Base-by-base conservation (phyloP, 331 rosid genomes). In the Prunus yedoensis region DNA sequence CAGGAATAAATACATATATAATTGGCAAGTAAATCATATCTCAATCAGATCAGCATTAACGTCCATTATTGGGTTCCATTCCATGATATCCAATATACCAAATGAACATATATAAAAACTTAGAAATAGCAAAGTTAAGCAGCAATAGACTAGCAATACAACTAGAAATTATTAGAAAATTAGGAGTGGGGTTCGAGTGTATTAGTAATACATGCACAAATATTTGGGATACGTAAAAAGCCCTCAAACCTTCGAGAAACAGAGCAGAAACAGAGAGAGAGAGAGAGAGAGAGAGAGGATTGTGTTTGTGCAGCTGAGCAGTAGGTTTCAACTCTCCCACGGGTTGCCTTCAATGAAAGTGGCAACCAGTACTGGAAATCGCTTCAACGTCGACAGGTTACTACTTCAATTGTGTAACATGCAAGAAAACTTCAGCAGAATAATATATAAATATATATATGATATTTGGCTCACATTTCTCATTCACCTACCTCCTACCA, bases 401-500 rank as follows among this genome's bases (percentile, higher is more conserved):
- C 52, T 45, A 49, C 71, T 66, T 57, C 49, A 18, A 52, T 90
- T 86, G 88, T 82, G 88, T 90, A 86, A 79, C 80, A 84, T 83
- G 84, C 85, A 88, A 88, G 92, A 73, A 86, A 90, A 14, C 81
- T 69, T 62, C 3, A 52, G 10, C 5, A 17, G 61, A 23, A 63
- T 50, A 70, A 77, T 56, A 45, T 14, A 47, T 5, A 35, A 5
- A 35, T 35, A 35, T 35, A 35, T 35, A 23, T 35, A 35, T 35
- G 41, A 35, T 41, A n/a, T 78, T 75, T 68, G 76, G 79, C 85
- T 65, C 80, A 60, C 70, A 71, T 63, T 80, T 75, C 82, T 68
- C 78, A 73, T 59, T 73, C 88, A 84, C 89, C 89, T 77, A 90
- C 77, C 87, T 41, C 64, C 89, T 77, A 90, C 79, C 87, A 49